These are phyloP conservation scores for Apophysomyces ossiformis DNA, from an alignment of 371 early-diverging fungal genomes.

Conservation along the genomic window DNA sequence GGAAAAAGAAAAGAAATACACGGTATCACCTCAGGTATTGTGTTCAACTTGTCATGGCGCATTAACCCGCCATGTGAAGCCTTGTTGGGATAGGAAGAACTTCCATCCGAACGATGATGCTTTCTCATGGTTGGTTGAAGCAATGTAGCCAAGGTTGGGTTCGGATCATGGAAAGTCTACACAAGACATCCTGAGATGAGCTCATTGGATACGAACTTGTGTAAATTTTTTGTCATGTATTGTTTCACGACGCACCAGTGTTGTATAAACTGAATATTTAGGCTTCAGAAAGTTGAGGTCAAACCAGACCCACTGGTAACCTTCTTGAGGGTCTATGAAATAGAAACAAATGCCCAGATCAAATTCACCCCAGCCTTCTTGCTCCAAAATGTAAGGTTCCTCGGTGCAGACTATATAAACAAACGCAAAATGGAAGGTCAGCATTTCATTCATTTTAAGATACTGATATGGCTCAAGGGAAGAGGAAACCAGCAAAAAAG, in stretches of 20 bases:
- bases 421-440: neutral
- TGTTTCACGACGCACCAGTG: constrained; percentile 26
- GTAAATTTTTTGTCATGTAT: too few relatives aligned
- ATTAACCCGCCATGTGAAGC: neutral
- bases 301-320: constrained; percentile 58
- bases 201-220: too few relatives aligned
- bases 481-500: neutral
- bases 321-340: constrained; percentile 52
- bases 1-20: neutral
- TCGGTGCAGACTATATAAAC: constrained; percentile 51
- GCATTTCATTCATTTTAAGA: neutral
- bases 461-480: neutral
- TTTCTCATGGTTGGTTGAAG: constrained; percentile 5
- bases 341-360: constrained; percentile 67
- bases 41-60: neutral
- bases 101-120: neutral
- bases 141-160: constrained; percentile 9
- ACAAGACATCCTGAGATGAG: neutral
- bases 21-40: constrained; percentile 33
- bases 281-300: constrained; percentile 67
- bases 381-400: constrained; percentile 64
- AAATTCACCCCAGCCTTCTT: constrained; percentile 79
- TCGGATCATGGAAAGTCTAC: constrained; percentile 21
- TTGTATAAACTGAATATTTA: constrained; percentile 49
- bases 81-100: neutral